Evolutionary conservation across 371 early-diverging fungal species (phyloP), one percentile per base, ranked within the genome.

Genomic region (Blyttiomyces sp.): DNA sequence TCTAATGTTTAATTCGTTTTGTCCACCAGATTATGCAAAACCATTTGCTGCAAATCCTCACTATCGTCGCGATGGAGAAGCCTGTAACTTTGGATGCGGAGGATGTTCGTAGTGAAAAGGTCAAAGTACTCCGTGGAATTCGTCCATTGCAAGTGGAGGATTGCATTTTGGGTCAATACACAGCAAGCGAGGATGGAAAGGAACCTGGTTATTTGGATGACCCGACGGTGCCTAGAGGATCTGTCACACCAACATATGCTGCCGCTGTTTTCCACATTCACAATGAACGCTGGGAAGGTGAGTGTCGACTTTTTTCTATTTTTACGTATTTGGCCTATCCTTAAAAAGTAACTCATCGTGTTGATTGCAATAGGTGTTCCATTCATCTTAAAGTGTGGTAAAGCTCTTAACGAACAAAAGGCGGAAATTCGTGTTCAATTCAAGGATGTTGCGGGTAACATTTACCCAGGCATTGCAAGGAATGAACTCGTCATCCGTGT

Each of bases 401-500:
- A 98, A 73, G 98, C 96, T 7, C 74, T 97, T 43, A 85, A 96
- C 67, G 91, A 93, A 54, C 86, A 86, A 61, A 96, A 95, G 75
- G 88, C 91, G 19, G 94, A 95, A 66, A 83, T 98, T 50, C 90
- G 98, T 49, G 85, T 98, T 57, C 98, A 98, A 69, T 98, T 96
- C 84, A 82, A 82, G 62, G 90, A 94, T 57, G 89, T 92, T 17
- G 80, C 90, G 3, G 91, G 91, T 26, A 80, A 80, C 56, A 72
- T 92, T 48, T 92, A 91, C 71, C 79, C 76, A 13, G 77, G 79
- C 42, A 66, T 87, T 44, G 80, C 88, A 11, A 88, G 98, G 54
- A 96, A 98, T 71, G 98, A 98, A 70, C 83, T 97, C 26, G 96
- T 98, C 19, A 86, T 97, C 59, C 91, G 95, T 31, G 88, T 98